These are phyloP conservation scores for Neofusicoccum cordaticola DNA, from an alignment of 2,329 filamentous ascomycete species.

Conservation along the genomic window DNA sequence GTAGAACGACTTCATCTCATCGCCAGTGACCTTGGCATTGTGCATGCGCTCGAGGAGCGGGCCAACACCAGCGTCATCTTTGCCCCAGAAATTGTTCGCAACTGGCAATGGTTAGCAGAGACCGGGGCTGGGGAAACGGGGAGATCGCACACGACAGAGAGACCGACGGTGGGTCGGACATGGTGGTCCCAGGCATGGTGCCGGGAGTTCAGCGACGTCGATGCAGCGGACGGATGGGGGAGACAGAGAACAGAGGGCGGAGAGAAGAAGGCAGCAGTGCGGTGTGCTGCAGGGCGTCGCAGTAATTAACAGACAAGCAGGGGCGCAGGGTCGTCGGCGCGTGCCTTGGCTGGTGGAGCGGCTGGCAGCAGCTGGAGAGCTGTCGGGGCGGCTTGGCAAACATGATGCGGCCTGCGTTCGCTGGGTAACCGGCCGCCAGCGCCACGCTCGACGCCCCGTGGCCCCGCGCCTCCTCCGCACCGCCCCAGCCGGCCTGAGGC, in stretches of 20 bases:
- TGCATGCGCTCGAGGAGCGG: slow-evolving; percentile 94
- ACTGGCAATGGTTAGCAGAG: slow-evolving; percentile 54
- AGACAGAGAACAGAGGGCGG: neutral
- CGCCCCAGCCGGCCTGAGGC: neutral
- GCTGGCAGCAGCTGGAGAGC: neutral
- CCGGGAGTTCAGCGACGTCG: slow-evolving; percentile 21
- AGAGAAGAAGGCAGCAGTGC: neutral
- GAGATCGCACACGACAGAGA: slow-evolving; percentile 61
- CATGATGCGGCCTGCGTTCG: slow-evolving; percentile 15
- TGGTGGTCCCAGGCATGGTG: slow-evolving; percentile 57
- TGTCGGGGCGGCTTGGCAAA: slow-evolving; percentile 5
- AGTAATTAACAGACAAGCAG: slow-evolving; percentile 12
- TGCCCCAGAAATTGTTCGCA: slow-evolving; percentile 99
- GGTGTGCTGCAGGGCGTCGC: slow-evolving; percentile 3
- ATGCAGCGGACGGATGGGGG: neutral
- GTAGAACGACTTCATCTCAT: slow-evolving; percentile 92
- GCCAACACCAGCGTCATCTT: slow-evolving; percentile 91
- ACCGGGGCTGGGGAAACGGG: slow-evolving; percentile 12
- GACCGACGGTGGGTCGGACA: slow-evolving; percentile 62
- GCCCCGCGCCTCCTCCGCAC: neutral
- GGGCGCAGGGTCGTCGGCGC: slow-evolving; percentile 6
- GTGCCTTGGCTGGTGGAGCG: slow-evolving; percentile 10
- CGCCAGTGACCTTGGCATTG: slow-evolving; percentile 87
- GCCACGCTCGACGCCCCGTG: neutral
- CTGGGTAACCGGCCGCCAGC: slow-evolving; percentile 7